phyloP scores from a whole-genome alignment of 2,329 filamentous ascomycete genomes.

The Aspergillus amoenus region DNA sequence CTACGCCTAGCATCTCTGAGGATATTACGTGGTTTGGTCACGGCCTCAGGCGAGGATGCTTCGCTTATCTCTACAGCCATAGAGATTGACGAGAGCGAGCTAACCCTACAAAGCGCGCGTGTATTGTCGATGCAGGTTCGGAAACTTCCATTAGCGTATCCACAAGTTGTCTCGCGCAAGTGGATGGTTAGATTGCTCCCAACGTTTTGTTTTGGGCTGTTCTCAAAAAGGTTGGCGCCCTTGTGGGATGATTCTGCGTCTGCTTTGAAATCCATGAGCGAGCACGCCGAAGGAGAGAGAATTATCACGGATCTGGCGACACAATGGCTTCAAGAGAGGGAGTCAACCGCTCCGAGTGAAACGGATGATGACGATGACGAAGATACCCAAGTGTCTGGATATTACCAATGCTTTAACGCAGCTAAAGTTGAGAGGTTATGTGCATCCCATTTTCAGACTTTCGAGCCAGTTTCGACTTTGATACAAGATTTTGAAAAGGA shows the following conservation, averaged over 20 bases:
- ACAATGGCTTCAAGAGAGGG: conserved; percentile 63
- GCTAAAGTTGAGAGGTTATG: conserved; percentile 57
- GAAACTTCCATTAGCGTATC: conserved; percentile 68
- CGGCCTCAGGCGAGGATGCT: conserved; percentile 49
- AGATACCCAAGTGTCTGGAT: conserved; percentile 25
- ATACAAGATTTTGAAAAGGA: conserved; percentile 62
- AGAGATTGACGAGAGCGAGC: conserved; percentile 73
- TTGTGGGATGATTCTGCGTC: conserved; percentile 82
- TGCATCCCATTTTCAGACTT: conserved; percentile 52
- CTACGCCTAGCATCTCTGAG: conserved; percentile 72
- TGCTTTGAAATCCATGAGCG: conserved; percentile 71
- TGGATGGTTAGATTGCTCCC: conserved; percentile 74
- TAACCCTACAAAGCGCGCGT: conserved; percentile 74
- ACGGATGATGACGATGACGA: conserved; percentile 24
- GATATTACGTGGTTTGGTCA: conserved; percentile 61
- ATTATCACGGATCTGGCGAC: conserved; percentile 71
- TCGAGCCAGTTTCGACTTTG: conserved; percentile 59
- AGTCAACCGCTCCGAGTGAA: conserved; percentile 24
- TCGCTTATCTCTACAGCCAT: conserved; percentile 60
- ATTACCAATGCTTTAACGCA: conserved; percentile 84
- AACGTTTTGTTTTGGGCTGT: conserved; percentile 81
- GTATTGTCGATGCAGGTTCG: conserved; percentile 82
- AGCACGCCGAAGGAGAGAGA: conserved; percentile 70
- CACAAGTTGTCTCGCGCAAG: conserved; percentile 56
- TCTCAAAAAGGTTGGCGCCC: conserved; percentile 80